Evolutionary conservation across 306 rosid species (phyloP).

Genomic region (Trichosanthes truncata): DNA sequence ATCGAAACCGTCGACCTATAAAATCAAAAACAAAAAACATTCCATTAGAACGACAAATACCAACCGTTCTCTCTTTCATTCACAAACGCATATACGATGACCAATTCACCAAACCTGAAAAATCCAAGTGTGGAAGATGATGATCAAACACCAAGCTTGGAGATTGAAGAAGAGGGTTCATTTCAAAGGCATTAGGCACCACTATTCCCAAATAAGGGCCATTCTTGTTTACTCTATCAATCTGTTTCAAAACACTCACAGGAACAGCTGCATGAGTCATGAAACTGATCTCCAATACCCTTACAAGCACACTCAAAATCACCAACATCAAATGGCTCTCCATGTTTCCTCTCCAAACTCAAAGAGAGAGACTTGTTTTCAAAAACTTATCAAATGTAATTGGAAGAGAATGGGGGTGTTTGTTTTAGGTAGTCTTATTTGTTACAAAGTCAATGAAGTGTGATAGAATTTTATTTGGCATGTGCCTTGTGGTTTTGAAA

Average conservation of each 20-base stretch:
- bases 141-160: constrained; percentile 27
- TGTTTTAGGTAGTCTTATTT: not conserved
- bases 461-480: not conserved
- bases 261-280: constrained; percentile 28
- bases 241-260: constrained; percentile 17
- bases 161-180: constrained; percentile 68
- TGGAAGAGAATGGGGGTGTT: not conserved
- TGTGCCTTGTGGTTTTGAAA: not conserved
- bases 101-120: constrained; percentile 27
- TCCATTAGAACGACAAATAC: not conserved
- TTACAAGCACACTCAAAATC: not conserved
- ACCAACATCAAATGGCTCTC: not conserved
- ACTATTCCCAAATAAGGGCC: constrained; percentile 71
- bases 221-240: constrained; percentile 25
- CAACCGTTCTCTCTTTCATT: not conserved
- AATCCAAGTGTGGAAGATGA: constrained; percentile 38
- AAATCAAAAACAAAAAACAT: constrained; percentile 1
- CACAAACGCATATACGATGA: not conserved
- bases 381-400: not conserved
- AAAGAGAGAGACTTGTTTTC: not conserved
- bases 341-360: not conserved
- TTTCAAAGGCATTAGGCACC: constrained; percentile 62
- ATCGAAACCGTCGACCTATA: constrained; percentile 57
- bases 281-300: not conserved
- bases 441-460: not conserved